These are phyloP conservation scores for Phialemoniopsis sp. DNA, from an alignment of 2,329 filamentous ascomycete genomes.

Conservation along the genomic window DNA sequence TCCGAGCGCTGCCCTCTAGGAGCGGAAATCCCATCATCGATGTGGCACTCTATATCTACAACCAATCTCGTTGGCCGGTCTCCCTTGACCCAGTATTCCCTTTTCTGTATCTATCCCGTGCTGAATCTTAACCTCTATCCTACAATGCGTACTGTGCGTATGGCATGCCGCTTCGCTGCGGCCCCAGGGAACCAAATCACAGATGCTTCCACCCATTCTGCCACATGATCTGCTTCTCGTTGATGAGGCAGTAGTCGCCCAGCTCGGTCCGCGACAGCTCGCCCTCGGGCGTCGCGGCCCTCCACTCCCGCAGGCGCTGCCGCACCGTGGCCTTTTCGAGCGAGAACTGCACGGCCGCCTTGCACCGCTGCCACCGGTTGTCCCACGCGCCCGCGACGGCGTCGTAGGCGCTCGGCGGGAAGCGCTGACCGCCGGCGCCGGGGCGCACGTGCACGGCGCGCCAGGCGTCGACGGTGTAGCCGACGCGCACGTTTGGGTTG, in stretches of 20 bases:
- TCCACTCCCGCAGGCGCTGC: constrained; percentile 35
- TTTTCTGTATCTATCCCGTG: too few relatives aligned
- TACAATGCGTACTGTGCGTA: too few relatives aligned
- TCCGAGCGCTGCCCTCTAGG: too few relatives aligned
- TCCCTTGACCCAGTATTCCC: too few relatives aligned
- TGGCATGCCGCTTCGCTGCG: too few relatives aligned
- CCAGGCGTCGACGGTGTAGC: constrained; percentile 54
- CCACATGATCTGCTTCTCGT: constrained; percentile 58
- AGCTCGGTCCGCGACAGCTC: constrained; percentile 28
- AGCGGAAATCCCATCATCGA: too few relatives aligned
- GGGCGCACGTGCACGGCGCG: constrained; percentile 31
- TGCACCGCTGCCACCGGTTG: constrained; percentile 48
- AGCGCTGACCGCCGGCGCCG: constrained; percentile 12
- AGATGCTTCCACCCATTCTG: constrained; percentile 56
- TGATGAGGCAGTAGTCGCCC: constrained; percentile 48
- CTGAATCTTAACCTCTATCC: too few relatives aligned
- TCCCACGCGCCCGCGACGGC: constrained; percentile 54
- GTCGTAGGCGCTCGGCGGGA: constrained; percentile 42
- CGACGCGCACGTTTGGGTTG: constrained; percentile 67
- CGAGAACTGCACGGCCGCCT: constrained; percentile 26
- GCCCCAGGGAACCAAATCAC: too few relatives aligned
- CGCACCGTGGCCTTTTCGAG: constrained; percentile 32
- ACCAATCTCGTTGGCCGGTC: too few relatives aligned
- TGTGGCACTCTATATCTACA: too few relatives aligned
- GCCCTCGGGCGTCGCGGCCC: constrained; percentile 23